phyloP scores from a whole-genome alignment of 371 early-diverging fungal genomes.

The Chytridium lagenaria region DNA sequence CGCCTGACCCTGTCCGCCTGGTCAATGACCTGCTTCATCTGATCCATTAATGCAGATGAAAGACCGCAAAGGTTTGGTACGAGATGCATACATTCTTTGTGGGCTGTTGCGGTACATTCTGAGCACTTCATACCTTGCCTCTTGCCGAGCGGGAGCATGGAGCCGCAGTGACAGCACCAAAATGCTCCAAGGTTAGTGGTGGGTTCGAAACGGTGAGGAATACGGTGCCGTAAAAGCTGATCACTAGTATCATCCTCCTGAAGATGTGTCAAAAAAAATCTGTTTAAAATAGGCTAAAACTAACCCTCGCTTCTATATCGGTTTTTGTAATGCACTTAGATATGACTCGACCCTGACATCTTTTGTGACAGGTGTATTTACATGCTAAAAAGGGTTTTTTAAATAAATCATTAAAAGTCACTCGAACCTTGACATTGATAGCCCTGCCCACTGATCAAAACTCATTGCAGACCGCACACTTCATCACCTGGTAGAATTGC shows the following conservation, averaged over 20 bases:
- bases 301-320: constrained; percentile 53
- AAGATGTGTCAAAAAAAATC: background rate
- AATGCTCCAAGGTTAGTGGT: constrained; percentile 77
- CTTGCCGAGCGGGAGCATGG: constrained; percentile 84
- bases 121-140: constrained; percentile 48
- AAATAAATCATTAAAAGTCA: background rate
- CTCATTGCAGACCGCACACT: constrained; percentile 92
- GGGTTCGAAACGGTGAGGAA: constrained; percentile 90
- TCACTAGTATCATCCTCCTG: constrained; percentile 43
- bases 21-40: constrained; percentile 78
- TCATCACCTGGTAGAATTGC: constrained; percentile 90
- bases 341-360: constrained; percentile 83
- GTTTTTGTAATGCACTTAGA: constrained; percentile 87
- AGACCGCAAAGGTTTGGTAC: constrained; percentile 96
- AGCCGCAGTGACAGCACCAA: constrained; percentile 99
- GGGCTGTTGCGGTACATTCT: constrained; percentile 79
- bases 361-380: constrained; percentile 90
- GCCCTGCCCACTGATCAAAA: constrained; percentile 85
- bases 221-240: constrained; percentile 81
- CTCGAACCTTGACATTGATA: constrained; percentile 86
- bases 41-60: constrained; percentile 79
- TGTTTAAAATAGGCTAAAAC: background rate
- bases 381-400: constrained; percentile 66
- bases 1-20: constrained; percentile 22
- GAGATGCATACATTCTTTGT: constrained; percentile 80